Evolutionary conservation across 2,329 filamentous ascomycete species (phyloP), one percentile per base, ranked within the genome.

Genomic region (Zasmidium cellare): DNA sequence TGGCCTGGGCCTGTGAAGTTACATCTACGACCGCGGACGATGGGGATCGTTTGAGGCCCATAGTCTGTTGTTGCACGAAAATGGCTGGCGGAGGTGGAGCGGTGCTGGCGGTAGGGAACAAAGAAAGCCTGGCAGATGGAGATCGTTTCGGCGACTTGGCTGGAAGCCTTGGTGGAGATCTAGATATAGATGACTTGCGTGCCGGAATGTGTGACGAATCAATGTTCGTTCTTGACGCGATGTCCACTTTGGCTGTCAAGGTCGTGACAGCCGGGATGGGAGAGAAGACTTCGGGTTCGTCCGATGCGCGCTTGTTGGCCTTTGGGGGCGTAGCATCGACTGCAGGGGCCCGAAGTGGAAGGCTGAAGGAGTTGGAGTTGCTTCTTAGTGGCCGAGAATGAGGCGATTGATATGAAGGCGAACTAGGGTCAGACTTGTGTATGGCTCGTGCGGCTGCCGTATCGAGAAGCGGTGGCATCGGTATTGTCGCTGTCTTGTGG

Each of bases 311-410:
- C 16, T 51, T 55, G 46, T 50, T 51, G 35, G 56, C 28, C 44
- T 52, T 49, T 12, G 59, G 22, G 14, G 38, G 46, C 7, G 53
- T 24, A 16, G 67, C 38, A 65, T 72, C 31, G 67, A 68, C 55
- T 65, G 75, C 71, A 51, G 76, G 75, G 45, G 75, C 58, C 49
- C 66, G 64, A 18, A 72, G 56, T 3, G 71, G 71, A 1, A 73
- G 58, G 50, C 67, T 55, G 72, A 74, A 58, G 50, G 67, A 54
- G 57, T 61, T 62, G 19, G 56, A 57, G 53, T 60, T 55, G 24
- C 54, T 59, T 24, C 65, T 58, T 2, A 57, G 48, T 9, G 57
- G 58, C 35, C 62, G 53, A 18, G 55, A 56, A 16, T 51, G 44
- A 9, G 28, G 35, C 12, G 44, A 38, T 31, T 16, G 24, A 31